A percentile compares a stretch with the other conserved stretches of the same genome.
Evolutionary conservation across 371 early-diverging fungal genomes (phyloP).

Genomic region (Funneliformis caledonium): DNA sequence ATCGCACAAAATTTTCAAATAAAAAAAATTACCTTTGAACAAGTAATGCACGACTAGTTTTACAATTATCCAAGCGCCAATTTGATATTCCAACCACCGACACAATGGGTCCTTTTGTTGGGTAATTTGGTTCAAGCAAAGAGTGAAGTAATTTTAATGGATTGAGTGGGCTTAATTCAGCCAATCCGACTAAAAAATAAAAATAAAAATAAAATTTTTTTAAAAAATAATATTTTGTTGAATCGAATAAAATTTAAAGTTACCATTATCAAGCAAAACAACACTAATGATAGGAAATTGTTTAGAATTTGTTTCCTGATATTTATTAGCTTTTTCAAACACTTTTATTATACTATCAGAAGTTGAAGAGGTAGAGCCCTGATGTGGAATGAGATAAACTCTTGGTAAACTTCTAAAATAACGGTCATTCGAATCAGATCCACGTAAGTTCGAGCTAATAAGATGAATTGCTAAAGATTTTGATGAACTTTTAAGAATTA

Average conservation of each 20-base stretch:
- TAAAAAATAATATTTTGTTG: conserved; percentile 8
- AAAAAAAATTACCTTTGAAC: not conserved
- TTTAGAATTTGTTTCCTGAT: conserved; percentile 26
- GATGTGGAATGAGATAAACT: conserved; percentile 33
- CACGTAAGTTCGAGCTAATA: conserved; percentile 34
- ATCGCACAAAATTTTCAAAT: no score
- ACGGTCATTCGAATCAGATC: conserved; percentile 29
- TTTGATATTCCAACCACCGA: conserved; percentile 38
- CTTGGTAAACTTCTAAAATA: conserved; percentile 21
- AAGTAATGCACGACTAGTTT: conserved; percentile 32
- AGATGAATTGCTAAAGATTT: conserved; percentile 37
- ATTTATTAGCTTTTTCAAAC: conserved; percentile 31
- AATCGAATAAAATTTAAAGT: no score
- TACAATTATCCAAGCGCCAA: conserved; percentile 36
- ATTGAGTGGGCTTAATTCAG: conserved; percentile 33
- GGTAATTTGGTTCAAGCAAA: conserved; percentile 31
- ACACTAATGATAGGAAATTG: conserved; percentile 31
- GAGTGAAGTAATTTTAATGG: conserved; percentile 37
- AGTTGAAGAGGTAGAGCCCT: conserved; percentile 36
- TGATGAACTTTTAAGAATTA: not conserved
- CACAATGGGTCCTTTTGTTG: conserved; percentile 21
- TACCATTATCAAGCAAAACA: conserved; percentile 36
- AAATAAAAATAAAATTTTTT: not conserved
- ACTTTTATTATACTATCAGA: conserved; percentile 37
- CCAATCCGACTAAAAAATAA: conserved; percentile 18